Conservation (phyloP, 345 rosid genomes). For the Citrus cavaleriei region DNA sequence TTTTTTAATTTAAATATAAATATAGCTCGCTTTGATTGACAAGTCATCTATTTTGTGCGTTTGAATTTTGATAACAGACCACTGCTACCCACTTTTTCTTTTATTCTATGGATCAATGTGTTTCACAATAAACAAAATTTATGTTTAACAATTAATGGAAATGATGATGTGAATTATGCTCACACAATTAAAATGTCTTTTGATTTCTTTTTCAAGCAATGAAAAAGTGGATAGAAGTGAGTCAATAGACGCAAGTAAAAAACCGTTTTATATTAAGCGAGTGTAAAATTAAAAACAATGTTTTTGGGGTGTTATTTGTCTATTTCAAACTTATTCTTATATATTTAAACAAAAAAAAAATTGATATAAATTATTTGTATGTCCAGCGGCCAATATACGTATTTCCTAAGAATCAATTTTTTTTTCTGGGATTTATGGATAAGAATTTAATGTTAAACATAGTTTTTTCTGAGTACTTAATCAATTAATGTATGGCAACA, state of each 20-base stretch:
- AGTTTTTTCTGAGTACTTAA: too few relatives aligned
- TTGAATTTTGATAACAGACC: background rate
- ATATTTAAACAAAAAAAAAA: too few relatives aligned
- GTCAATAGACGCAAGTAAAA: slow-evolving; percentile 4
- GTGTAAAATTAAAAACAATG: background rate
- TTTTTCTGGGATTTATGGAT: too few relatives aligned
- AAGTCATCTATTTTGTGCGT: background rate
- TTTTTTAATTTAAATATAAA: background rate
- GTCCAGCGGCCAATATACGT: too few relatives aligned
- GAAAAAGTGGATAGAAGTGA: background rate
- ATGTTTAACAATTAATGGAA: too few relatives aligned
- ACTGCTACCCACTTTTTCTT: background rate
- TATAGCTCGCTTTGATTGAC: slow-evolving; percentile 6
- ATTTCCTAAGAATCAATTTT: too few relatives aligned
- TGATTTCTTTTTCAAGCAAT: background rate
- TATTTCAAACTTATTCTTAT: background rate
- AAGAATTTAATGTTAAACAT: too few relatives aligned
- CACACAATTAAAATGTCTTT: background rate
- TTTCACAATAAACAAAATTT: too few relatives aligned
- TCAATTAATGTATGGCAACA: too few relatives aligned
- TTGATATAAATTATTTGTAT: too few relatives aligned
- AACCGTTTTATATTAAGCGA: background rate
- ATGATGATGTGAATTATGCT: background rate
- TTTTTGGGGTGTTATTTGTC: background rate
- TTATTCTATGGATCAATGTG: too few relatives aligned